phyloP scores from a whole-genome alignment of 768 basidiomycete species.

The Omphalotus guepiniiformis region DNA sequence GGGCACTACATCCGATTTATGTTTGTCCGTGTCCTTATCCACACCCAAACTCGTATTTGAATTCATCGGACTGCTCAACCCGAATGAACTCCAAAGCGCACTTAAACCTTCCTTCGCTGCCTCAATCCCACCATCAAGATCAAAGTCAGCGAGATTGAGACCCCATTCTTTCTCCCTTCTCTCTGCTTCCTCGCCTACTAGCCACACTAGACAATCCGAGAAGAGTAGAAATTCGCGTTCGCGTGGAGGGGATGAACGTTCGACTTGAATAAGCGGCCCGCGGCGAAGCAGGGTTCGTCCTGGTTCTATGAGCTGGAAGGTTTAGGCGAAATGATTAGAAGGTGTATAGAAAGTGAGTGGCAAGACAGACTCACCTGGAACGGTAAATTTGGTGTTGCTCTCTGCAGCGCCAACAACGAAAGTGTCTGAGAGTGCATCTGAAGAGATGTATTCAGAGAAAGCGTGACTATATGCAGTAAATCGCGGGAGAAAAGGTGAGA shows the following conservation, averaged over 20 bases:
- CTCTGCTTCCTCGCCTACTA: constrained; percentile 47
- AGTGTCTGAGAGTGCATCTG: constrained; percentile 76
- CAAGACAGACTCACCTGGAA: constrained; percentile 79
- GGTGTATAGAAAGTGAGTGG: too few species aligned
- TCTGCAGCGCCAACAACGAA: constrained; percentile 72
- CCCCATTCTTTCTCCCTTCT: constrained; percentile 14
- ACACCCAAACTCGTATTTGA: too few species aligned
- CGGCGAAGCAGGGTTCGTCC: constrained; percentile 41
- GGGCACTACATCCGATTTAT: too few species aligned
- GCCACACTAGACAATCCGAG: constrained; percentile 78
- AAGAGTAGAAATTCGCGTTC: constrained; percentile 77
- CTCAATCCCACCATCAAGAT: constrained; percentile 27
- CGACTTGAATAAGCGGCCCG: constrained; percentile 58
- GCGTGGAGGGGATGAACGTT: constrained; percentile 44
- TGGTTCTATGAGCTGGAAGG: too few species aligned
- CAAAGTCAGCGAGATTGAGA: constrained; percentile 5
- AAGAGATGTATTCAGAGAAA: constrained; percentile 74
- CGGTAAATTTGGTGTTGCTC: constrained; percentile 69
- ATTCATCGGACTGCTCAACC: too few species aligned
- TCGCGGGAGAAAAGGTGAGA: too few species aligned
- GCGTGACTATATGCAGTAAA: constrained; percentile 64
- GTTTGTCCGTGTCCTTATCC: background rate
- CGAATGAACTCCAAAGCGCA: constrained; percentile 4
- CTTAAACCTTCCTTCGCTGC: constrained; percentile 1
- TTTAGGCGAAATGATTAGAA: too few species aligned